Conservation (phyloP, 345 rosid genomes). For the Gossypium anomalum region DNA sequence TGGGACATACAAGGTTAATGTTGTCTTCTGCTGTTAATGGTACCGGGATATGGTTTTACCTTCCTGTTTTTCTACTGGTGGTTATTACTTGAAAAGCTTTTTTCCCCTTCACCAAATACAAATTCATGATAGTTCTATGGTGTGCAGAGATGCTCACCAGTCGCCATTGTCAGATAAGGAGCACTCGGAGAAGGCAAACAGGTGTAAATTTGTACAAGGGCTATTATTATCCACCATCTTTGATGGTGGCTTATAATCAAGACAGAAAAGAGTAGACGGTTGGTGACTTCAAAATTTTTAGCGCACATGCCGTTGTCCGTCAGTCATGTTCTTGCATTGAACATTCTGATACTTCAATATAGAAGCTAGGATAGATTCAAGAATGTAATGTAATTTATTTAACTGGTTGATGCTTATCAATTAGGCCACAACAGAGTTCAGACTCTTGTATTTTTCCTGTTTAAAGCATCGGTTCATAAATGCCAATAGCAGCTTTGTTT, state of each 20-base stretch:
- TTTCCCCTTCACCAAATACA: conserved; percentile 9
- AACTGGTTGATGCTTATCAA: neutral
- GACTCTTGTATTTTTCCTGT: neutral
- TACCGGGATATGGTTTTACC: neutral
- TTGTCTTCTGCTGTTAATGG: neutral
- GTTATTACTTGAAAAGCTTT: neutral
- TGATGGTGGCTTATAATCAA: conserved; percentile 34
- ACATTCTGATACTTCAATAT: neutral
- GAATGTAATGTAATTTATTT: conserved; percentile 10
- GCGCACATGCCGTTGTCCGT: neutral
- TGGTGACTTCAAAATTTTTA: neutral
- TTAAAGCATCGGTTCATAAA: conserved; percentile 2
- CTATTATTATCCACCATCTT: conserved; percentile 56
- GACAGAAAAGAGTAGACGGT: neutral
- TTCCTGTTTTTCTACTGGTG: neutral
- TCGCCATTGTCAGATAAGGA: conserved; percentile 49
- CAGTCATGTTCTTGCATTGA: neutral
- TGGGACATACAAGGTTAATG: neutral
- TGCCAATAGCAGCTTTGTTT: neutral
- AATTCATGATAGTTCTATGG: conserved; percentile 3
- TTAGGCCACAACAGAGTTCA: neutral
- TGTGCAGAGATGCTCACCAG: conserved; percentile 27
- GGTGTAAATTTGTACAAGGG: conserved; percentile 64
- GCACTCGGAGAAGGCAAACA: conserved; percentile 54
- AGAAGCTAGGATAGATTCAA: neutral